Conservation (phyloP, 106 monocot genomes). For the Amphibolis antarctica region DNA sequence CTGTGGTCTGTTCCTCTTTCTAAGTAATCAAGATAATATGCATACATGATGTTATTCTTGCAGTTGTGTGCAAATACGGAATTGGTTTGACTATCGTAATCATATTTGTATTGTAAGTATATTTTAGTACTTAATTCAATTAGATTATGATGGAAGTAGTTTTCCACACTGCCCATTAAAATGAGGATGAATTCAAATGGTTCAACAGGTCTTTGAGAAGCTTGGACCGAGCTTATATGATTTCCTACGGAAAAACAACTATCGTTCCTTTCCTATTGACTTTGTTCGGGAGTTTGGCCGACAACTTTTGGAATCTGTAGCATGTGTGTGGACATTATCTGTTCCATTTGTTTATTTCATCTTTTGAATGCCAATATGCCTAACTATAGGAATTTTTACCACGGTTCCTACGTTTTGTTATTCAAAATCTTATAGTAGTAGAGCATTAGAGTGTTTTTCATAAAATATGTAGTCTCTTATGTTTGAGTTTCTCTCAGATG, state of each 20-base stretch:
- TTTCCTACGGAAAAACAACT: slow-evolving; percentile 86
- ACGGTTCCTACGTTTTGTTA: background rate
- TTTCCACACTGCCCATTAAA: slow-evolving; percentile 13
- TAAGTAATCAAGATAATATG: slow-evolving; percentile 26
- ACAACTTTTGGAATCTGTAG: slow-evolving; percentile 96
- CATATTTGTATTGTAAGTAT: slow-evolving; percentile 99
- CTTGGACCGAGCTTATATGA: slow-evolving; percentile 98
- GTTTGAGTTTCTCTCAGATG: background rate
- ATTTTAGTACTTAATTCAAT: slow-evolving; percentile 26
- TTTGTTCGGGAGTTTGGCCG: slow-evolving; percentile 88
- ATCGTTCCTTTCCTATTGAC: slow-evolving; percentile 92
- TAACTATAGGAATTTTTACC: background rate
- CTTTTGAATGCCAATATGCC: background rate
- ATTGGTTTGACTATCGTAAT: slow-evolving; percentile 99
- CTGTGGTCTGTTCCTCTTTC: slow-evolving; percentile 1
- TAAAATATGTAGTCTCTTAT: background rate
- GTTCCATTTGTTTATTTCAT: background rate
- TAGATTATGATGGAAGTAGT: slow-evolving; percentile 14
- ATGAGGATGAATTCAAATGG: slow-evolving; percentile 18
- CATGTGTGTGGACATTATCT: slow-evolving; percentile 51
- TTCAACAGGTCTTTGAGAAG: slow-evolving; percentile 92
- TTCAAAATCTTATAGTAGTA: background rate
- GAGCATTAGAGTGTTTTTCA: background rate
- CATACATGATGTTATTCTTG: slow-evolving; percentile 40
- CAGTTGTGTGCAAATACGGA: slow-evolving; percentile 99